Evolutionary conservation across 306 rosid species (phyloP).

Genomic region (Ormosia emarginata): DNA sequence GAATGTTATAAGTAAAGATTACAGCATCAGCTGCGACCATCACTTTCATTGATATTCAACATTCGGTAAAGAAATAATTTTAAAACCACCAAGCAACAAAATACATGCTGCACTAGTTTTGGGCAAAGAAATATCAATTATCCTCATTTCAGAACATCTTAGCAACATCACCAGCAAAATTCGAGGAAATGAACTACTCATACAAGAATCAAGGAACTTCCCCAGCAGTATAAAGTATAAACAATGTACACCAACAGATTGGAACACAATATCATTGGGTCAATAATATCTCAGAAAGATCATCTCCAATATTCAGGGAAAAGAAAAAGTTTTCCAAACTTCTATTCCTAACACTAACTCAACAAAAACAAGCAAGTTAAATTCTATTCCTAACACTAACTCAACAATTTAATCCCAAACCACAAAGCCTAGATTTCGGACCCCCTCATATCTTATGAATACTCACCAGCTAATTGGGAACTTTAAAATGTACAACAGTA

Average conservation of each 20-base stretch:
- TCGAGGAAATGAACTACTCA: neutral
- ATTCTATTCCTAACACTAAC: neutral
- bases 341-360: neutral
- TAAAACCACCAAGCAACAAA: neutral
- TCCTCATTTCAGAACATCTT: neutral
- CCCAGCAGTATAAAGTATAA: neutral
- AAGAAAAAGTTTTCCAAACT: neutral
- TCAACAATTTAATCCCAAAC: neutral
- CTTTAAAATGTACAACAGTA: neutral
- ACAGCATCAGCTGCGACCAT: neutral
- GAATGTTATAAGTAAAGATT: neutral
- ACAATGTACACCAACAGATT: neutral
- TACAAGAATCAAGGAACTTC: neutral
- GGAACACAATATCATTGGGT: neutral
- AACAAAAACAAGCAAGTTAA: neutral
- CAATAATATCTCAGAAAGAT: neutral
- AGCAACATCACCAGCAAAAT: neutral
- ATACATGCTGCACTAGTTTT: neutral
- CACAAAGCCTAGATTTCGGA: neutral
- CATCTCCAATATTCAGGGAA: neutral
- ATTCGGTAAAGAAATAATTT: neutral
- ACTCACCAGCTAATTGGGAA: neutral
- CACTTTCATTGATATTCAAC: neutral
- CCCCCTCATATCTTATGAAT: neutral
- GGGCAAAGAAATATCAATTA: neutral